Evolutionary conservation across 345 rosid genomes (phyloP), one percentile per base, ranked within the genome.

Genomic region (Raphanus raphanistrum): DNA sequence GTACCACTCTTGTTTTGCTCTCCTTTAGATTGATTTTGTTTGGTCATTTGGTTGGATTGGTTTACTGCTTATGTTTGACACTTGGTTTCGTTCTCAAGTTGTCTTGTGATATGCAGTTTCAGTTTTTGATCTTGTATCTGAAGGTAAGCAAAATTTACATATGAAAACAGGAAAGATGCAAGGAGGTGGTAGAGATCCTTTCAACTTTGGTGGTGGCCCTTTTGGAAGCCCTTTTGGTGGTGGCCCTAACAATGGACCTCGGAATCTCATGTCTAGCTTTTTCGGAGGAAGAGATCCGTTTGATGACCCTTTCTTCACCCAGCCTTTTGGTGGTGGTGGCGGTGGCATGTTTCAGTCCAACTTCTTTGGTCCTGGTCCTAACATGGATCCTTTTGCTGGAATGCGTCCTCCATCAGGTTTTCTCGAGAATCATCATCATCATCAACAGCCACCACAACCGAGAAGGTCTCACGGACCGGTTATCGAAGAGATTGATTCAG

Each of bases 241-340:
- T 43, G 21, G 21, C 16, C 86, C 86, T 66, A 86, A 86, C 74
- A 82, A 77, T 21, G 85, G 83, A 43, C 76, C 73, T 1, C 80
- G 81, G 64, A 88, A 80, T 65, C 72, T 89, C 28, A 63, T 90
- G 29, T 63, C 96, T 69, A 75, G 52, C 74, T 50, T 94, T 58
- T 86, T 87, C 17, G 93, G 92, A 26, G 97, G 97, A 72, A 87
- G 95, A 73, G 84, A 89, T 61, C 98, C 98, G 5, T 93, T 93
- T 63, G 88, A 88, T 70, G 92, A 90, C 66, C 87, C 92, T 63
- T 92, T 90, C 80, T 89, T 92, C 82, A 84, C 88, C 0, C 87
- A 77, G 28, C 96, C 98, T 15, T 88, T 91, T 72, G 92, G 95
- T 71, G 88, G 26, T 52, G 26, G 92, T 72, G 92, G 95, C 69